Percentiles rank a stretch among this genome's conserved stretches.
Conservation (phyloP, 345 rosid species). For the Viola odorata region DNA sequence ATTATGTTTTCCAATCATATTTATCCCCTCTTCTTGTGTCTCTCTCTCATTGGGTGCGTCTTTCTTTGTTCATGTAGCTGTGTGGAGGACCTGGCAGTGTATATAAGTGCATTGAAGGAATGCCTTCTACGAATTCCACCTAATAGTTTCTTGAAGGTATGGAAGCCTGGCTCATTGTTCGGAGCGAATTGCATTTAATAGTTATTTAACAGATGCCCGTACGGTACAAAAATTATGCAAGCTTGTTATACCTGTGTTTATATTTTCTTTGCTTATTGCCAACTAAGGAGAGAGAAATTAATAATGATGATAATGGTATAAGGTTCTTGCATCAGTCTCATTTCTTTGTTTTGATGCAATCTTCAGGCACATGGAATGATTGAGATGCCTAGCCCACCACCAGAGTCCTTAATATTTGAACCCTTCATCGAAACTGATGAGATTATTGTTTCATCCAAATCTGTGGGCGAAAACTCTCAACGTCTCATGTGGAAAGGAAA, state of each 20-base stretch:
- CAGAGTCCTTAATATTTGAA: slow-evolving; percentile 74
- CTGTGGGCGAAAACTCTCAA: slow-evolving; percentile 24
- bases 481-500: slow-evolving; percentile 65
- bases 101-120: slow-evolving; percentile 66
- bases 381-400: slow-evolving; percentile 93
- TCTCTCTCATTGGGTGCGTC: neutral
- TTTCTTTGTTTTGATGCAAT: no score
- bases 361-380: slow-evolving; percentile 77
- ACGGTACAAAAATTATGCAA: neutral
- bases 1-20: no score
- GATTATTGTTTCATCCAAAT: slow-evolving; percentile 55
- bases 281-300: no score
- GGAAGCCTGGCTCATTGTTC: slow-evolving; percentile 1
- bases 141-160: slow-evolving; percentile 78
- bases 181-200: neutral
- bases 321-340: no score
- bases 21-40: neutral
- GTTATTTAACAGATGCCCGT: neutral
- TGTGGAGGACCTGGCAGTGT: slow-evolving; percentile 58
- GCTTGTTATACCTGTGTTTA: neutral
- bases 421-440: slow-evolving; percentile 93
- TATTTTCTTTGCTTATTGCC: neutral
- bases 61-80: slow-evolving; percentile 44
- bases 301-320: no score
- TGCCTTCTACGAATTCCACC: slow-evolving; percentile 73